Evolutionary conservation across 2,329 filamentous ascomycete genomes (phyloP).

Genomic region (Paradendryphiella salina): DNA sequence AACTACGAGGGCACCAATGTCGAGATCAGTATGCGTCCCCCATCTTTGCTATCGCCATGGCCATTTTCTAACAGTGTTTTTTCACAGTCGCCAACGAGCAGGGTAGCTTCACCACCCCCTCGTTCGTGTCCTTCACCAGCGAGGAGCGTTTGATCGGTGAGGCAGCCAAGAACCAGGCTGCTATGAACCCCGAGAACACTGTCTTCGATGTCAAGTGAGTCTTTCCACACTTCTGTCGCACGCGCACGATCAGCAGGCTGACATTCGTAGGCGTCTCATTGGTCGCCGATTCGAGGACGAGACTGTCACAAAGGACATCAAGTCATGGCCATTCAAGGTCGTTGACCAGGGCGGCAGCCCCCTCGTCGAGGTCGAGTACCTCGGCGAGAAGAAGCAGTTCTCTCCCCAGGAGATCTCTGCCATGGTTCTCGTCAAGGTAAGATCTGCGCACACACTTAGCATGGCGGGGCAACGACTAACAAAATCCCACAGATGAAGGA

Average conservation of each 20-base stretch:
- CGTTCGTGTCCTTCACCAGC: slow-evolving; percentile 98
- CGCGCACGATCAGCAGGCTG: slow-evolving; percentile 27
- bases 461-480: slow-evolving; percentile 22
- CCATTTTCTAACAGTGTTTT: slow-evolving; percentile 27
- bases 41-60: slow-evolving; percentile 5
- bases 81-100: slow-evolving; percentile 91
- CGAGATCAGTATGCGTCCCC: slow-evolving; percentile 78
- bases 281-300: slow-evolving; percentile 93
- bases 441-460: slow-evolving; percentile 4
- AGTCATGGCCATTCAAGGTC: slow-evolving; percentile 99
- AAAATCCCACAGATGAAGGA: slow-evolving; percentile 82
- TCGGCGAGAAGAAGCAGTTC: slow-evolving; percentile 93
- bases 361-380: slow-evolving; percentile 92
- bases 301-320: slow-evolving; percentile 97
- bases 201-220: slow-evolving; percentile 98
- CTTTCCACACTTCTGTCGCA: slow-evolving; percentile 21
- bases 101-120: slow-evolving; percentile 98
- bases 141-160: slow-evolving; percentile 99
- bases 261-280: slow-evolving; percentile 79
- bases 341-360: slow-evolving; percentile 86
- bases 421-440: slow-evolving; percentile 97
- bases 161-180: slow-evolving; percentile 99
- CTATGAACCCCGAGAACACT: slow-evolving; percentile 98
- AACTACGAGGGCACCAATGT: slow-evolving; percentile 99
- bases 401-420: slow-evolving; percentile 98